A percentile compares a stretch with the other conserved stretches of the same genome.
Evolutionary conservation across 371 early-diverging fungal genomes (phyloP).

Genomic region (Capillidium rhysosporum): DNA sequence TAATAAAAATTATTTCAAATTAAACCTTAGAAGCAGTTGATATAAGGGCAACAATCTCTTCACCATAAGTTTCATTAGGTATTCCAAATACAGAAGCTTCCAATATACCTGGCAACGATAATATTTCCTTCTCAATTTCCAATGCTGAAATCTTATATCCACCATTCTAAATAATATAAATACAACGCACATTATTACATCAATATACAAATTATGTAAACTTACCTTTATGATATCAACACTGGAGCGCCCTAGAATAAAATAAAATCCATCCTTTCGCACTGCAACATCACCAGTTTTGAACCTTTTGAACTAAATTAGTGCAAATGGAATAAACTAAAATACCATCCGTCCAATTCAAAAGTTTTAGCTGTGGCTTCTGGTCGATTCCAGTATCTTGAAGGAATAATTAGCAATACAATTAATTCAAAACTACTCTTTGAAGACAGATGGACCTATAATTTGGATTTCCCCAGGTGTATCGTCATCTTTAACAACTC

Average conservation of each 20-base stretch:
- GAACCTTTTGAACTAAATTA: conserved; percentile 24
- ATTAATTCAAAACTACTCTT: conserved; percentile 18
- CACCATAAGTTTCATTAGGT: conserved; percentile 55
- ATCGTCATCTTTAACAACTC: conserved; percentile 21
- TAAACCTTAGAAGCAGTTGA: conserved; percentile 6
- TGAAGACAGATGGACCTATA: conserved; percentile 41
- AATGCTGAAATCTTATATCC: conserved; percentile 74
- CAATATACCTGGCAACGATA: conserved; percentile 28
- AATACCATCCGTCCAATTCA: conserved; percentile 44
- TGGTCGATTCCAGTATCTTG: conserved; percentile 44
- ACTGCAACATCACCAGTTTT: conserved; percentile 61
- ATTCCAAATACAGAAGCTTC: conserved; percentile 64
- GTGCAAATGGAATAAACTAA: background rate
- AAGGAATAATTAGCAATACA: background rate
- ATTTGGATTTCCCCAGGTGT: conserved; percentile 48
- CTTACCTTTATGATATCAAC: conserved; percentile 65
- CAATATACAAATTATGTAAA: background rate
- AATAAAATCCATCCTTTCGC: conserved; percentile 26
- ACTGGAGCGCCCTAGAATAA: conserved; percentile 57
- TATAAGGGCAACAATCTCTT: conserved; percentile 38
- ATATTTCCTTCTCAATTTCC: conserved; percentile 59
- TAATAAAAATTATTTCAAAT: conserved; percentile 9
- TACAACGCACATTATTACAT: background rate
- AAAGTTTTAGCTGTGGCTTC: conserved; percentile 53
- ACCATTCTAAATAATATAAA: conserved; percentile 23